A percentile compares a stretch with the other conserved stretches of the same genome.
phyloP scores from a whole-genome alignment of 345 rosid species.

The Moricandia arvensis region DNA sequence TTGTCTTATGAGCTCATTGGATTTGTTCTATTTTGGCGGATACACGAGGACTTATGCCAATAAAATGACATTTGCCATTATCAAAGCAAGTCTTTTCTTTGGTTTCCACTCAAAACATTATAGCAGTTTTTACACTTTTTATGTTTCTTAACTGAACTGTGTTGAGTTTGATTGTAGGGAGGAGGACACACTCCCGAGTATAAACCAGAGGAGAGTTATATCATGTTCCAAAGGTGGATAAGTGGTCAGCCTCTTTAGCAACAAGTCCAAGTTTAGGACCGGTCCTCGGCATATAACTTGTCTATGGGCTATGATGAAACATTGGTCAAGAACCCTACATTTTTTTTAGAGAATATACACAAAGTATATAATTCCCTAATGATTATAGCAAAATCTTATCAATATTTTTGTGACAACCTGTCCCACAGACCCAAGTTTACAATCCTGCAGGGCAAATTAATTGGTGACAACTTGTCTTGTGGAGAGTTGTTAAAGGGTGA shows the following conservation, averaged over 20 bases:
- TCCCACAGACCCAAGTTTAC: too few species aligned
- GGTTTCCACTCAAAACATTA: background rate
- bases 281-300: background rate
- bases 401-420: too few species aligned
- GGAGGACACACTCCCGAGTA: constrained; percentile 65
- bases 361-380: background rate
- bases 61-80: too few species aligned
- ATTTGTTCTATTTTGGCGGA: constrained; percentile 13
- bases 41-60: too few species aligned
- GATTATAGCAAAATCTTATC: background rate
- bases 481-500: too few species aligned
- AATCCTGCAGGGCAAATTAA: too few species aligned
- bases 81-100: too few species aligned
- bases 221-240: constrained; percentile 44
- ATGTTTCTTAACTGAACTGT: background rate
- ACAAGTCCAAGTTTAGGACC: background rate
- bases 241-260: constrained; percentile 14
- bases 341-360: too few species aligned
- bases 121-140: background rate
- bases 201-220: constrained; percentile 49
- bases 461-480: too few species aligned
- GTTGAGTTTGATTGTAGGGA: constrained; percentile 42
- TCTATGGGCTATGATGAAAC: background rate
- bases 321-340: background rate
- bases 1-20: background rate